Evolutionary conservation across 345 rosid genomes (phyloP), one percentile per base, ranked within the genome.

Genomic region (Erucastrum elatum): DNA sequence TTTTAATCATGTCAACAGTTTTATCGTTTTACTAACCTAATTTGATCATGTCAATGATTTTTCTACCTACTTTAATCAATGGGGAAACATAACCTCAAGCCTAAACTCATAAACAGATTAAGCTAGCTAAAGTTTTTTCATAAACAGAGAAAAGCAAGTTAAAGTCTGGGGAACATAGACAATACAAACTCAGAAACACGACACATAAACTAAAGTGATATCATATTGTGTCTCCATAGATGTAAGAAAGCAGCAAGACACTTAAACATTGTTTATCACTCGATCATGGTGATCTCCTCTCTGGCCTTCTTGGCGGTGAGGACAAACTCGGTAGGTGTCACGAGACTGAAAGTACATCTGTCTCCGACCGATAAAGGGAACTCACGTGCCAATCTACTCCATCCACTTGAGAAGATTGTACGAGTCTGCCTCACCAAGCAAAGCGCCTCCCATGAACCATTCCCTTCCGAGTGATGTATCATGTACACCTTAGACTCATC

Each of bases 391-490:
- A 80, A 0, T 41, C 25, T 16, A 4, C 53, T 4, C 72, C 75
- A 80, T 64, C 83, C 79, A 3, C 55, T 3, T 7, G 83, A 75
- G 62, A 80, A 70, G 65, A 55, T 68, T 37, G 59, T 2, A 3
- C 74, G 6, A 59, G 6, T 11, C 60, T 74, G 5, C 33, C 71
- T 79, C 70, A 34, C 64, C 65, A 74, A 68, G 31, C 58, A 51
- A 5, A 27, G 6, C 75, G 62, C 75, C 25, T 68, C 21, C 82
- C 82, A 79, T 2, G 75, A 10, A 15, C 6, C 6, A 2, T 30
- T 33, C 55, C 75, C 78, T 4, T 61, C 8, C 5, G 70, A 53
- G 17, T 79, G 74, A 49, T 2, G 29, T 11, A 79, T 17, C 26
- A 11, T 60, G 56, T 44, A 59, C 1, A 31, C 6, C 56, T 6